Conservation (phyloP, 2,329 filamentous ascomycete species). For the Ciborinia camelliae region DNA sequence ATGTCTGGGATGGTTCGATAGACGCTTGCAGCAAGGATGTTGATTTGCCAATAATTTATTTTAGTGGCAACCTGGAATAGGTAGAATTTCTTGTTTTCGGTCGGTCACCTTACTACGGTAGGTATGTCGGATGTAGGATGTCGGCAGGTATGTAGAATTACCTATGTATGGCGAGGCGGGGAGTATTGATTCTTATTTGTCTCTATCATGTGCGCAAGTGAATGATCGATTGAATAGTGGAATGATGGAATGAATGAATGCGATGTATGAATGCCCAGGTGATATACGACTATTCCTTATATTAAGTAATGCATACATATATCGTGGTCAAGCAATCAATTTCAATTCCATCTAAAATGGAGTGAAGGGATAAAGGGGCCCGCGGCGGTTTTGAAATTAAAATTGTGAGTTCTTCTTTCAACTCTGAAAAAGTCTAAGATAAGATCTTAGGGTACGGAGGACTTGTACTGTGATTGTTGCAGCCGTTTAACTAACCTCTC, state of each 20-base stretch:
- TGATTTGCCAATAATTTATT: conserved; percentile 2
- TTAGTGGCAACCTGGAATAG: not conserved
- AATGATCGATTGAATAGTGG: not conserved
- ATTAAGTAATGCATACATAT: no score
- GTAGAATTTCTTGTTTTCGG: not conserved
- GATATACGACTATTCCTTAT: no score
- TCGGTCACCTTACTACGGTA: not conserved
- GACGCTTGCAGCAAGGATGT: not conserved
- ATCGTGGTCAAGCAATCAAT: no score
- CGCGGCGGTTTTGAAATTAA: not conserved
- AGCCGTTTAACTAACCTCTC: not conserved
- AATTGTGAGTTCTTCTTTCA: not conserved
- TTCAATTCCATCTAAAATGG: no score
- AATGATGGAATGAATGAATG: no score
- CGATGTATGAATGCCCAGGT: no score
- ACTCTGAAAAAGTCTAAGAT: not conserved
- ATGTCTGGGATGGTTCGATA: not conserved
- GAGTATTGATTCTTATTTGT: not conserved
- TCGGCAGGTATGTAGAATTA: no score
- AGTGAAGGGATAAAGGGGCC: not conserved
- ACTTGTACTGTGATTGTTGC: not conserved
- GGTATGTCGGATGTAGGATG: no score
- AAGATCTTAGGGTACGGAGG: no score
- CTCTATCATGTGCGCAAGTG: not conserved
- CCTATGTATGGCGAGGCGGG: no score